Conservation (phyloP, 2,329 filamentous ascomycete genomes). For the Pyrenophora tritici-repentis region DNA sequence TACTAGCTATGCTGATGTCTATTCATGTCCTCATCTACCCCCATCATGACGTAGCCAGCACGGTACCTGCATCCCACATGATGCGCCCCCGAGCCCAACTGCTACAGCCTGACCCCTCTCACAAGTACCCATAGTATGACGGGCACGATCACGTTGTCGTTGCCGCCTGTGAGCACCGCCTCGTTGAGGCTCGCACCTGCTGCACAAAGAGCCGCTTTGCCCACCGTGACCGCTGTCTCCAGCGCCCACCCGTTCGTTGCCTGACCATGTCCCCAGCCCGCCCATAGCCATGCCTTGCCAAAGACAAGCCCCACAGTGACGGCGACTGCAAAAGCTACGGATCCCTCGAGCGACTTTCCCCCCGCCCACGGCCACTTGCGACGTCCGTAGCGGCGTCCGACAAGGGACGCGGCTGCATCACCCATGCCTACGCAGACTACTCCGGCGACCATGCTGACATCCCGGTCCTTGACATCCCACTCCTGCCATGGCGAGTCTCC, state of each 20-base stretch:
- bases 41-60: background rate
- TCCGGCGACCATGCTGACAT: conserved; percentile 88
- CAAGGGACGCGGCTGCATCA: conserved; percentile 88
- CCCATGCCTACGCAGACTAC: conserved; percentile 95
- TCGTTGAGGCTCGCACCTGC: conserved; percentile 84
- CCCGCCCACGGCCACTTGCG: conserved; percentile 97
- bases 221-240: conserved; percentile 37
- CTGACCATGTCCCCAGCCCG: conserved; percentile 66
- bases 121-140: conserved; percentile 92
- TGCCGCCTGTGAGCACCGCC: conserved; percentile 92
- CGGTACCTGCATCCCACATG: conserved; percentile 15
- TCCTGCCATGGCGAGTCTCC: conserved; percentile 63
- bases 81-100: conserved; percentile 1
- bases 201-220: conserved; percentile 73
- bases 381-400: conserved; percentile 83
- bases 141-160: conserved; percentile 97
- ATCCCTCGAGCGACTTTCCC: conserved; percentile 91
- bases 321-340: conserved; percentile 76
- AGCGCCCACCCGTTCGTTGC: conserved; percentile 51
- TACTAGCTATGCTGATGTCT: background rate
- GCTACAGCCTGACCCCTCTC: conserved; percentile 65
- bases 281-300: conserved; percentile 73
- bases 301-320: conserved; percentile 75
- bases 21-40: background rate
- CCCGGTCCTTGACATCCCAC: conserved; percentile 74